Percentiles rank a stretch among this genome's conserved stretches.
Conservation (phyloP, 1,284 basidiomycete species). For the Ganoderma leucocontextum region DNA sequence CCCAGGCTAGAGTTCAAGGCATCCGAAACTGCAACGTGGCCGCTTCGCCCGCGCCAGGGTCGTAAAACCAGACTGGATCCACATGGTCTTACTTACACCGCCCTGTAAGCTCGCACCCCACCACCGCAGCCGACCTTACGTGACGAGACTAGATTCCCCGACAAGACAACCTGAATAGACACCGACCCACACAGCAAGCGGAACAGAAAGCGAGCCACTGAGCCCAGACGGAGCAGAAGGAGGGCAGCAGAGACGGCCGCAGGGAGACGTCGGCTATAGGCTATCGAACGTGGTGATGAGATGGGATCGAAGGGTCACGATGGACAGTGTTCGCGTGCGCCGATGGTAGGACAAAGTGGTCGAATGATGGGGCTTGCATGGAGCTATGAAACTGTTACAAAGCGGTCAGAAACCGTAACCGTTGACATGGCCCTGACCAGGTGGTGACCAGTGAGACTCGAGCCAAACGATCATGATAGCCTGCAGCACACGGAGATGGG, state of each 20-base stretch:
- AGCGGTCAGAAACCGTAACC: not conserved
- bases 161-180: too few species aligned
- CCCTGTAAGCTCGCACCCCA: too few species aligned
- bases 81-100: too few species aligned
- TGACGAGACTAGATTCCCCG: too few species aligned
- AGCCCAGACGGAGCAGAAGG: not conserved
- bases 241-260: not conserved
- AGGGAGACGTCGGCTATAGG: not conserved
- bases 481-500: not conserved
- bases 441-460: not conserved
- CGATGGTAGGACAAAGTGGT: not conserved
- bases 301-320: not conserved
- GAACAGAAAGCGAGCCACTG: not conserved
- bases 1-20: too few species aligned
- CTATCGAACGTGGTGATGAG: not conserved
- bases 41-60: too few species aligned
- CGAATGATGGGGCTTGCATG: not conserved
- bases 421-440: not conserved
- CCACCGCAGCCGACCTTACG: too few species aligned
- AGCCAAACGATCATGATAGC: not conserved
- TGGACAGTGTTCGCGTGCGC: conserved; percentile 7
- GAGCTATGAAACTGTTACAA: not conserved
- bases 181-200: too few species aligned
- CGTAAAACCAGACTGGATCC: too few species aligned
- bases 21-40: too few species aligned